Conservation (phyloP, 2,329 filamentous ascomycete genomes). For the Apiospora arundinis region DNA sequence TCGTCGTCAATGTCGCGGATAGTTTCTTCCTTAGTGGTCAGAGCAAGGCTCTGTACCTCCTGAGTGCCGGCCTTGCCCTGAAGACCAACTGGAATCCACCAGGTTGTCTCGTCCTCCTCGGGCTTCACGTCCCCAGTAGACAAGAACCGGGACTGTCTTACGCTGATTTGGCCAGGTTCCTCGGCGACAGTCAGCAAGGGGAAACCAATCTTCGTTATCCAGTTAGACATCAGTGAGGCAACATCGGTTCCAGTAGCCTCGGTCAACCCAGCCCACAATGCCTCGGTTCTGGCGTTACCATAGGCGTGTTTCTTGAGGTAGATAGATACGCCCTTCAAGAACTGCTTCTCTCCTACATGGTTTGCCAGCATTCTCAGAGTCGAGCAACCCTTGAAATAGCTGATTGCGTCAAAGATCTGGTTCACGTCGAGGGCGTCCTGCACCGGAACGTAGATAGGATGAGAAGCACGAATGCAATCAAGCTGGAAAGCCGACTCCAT, state of each 20-base stretch:
- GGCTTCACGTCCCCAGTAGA: conserved; percentile 89
- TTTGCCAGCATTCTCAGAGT: conserved; percentile 95
- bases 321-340: conserved; percentile 86
- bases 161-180: conserved; percentile 78
- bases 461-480: conserved; percentile 88
- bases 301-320: conserved; percentile 92
- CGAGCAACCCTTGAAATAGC: conserved; percentile 95
- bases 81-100: conserved; percentile 93
- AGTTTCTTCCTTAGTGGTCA: conserved; percentile 79
- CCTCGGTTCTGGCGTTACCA: conserved; percentile 87
- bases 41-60: conserved; percentile 67
- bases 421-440: conserved; percentile 94
- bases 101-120: conserved; percentile 88
- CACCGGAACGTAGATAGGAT: conserved; percentile 95
- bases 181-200: conserved; percentile 88
- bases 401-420: conserved; percentile 97
- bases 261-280: conserved; percentile 87
- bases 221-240: conserved; percentile 85
- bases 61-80: conserved; percentile 74
- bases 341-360: conserved; percentile 85
- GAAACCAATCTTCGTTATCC: conserved; percentile 96
- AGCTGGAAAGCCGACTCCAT: conserved; percentile 91
- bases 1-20: conserved; percentile 75
- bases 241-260: conserved; percentile 89
- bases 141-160: conserved; percentile 89